phyloP scores from a whole-genome alignment of 108 stramenopile species.

The Nitzschia sp. region DNA sequence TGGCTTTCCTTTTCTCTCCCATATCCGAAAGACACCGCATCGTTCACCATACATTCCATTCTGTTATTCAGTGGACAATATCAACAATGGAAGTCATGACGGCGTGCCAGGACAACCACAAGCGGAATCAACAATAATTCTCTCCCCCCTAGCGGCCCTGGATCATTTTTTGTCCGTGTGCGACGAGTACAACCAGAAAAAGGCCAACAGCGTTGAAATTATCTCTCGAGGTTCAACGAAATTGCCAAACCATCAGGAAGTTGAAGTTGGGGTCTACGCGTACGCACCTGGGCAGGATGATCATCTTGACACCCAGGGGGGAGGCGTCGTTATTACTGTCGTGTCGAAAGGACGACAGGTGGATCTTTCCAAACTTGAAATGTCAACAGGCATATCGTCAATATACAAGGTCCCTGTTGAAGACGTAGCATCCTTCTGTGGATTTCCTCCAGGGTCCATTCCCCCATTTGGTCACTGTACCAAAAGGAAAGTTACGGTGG shows the following conservation, averaged over 20 bases:
- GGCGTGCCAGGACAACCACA: too few species aligned
- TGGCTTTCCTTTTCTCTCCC: too few species aligned
- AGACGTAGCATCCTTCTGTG: constrained; percentile 8
- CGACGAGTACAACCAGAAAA: not conserved
- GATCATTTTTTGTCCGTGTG: constrained; percentile 23
- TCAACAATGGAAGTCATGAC: too few species aligned
- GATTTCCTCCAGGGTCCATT: constrained; percentile 13
- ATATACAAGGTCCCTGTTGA: not conserved
- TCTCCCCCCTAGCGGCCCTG: not conserved
- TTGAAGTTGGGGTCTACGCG: not conserved
- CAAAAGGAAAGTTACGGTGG: not conserved
- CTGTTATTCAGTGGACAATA: too few species aligned
- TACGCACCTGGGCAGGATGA: not conserved
- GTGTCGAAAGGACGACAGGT: constrained; percentile 3
- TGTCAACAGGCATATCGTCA: not conserved
- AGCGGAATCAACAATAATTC: too few species aligned
- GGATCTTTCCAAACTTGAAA: constrained; percentile 4
- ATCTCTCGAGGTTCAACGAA: constrained; percentile 18
- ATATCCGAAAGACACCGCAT: too few species aligned
- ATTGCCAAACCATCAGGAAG: constrained; percentile 3
- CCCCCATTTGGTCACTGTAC: constrained; percentile 25
- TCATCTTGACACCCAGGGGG: too few species aligned
- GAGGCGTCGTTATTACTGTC: constrained; percentile 1
- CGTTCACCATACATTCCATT: too few species aligned
- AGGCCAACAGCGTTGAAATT: constrained; percentile 1